Evolutionary conservation across 2,329 filamentous ascomycete species (phyloP), one percentile per base, ranked within the genome.

Genomic region (Bisporella sp.): DNA sequence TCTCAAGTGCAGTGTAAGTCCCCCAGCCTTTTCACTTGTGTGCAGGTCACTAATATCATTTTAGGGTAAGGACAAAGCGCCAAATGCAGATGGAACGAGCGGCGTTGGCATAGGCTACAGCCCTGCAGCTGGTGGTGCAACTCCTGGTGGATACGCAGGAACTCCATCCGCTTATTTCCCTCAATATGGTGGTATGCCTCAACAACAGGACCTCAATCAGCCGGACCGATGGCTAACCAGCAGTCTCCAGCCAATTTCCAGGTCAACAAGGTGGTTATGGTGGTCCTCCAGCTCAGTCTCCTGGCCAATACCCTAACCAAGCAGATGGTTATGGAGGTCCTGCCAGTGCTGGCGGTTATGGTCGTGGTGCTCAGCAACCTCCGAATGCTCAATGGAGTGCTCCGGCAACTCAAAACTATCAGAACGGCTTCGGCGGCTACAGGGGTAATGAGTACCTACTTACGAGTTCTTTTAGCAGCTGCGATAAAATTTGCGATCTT

Each of bases 51-150:
- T 21, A 21, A 21, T 21, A 21, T 21, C 21, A 21, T 21, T 21
- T 21, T 99, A 93, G 93, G 93, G 93, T 68, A 99, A 99, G 74
- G 93, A 99, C 72, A 95, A 96, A 73, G 90, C 91, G 48, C 89
- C 93, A 31, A 90, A 82, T 39, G 55, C 57, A 59, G 78, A 87
- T 64, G 87, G 85, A 60, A 95, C 96, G 62, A 88, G 89, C 61
- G 92, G 87, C 66, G 84, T 87, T 61, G 85, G 79, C 61, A 79
- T 80, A 66, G 71, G 74, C 29, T 85, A 82, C 64, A 84, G 80
- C 62, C 82, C 91, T 48, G 87, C 91, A 67, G 35, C 35, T n/a
- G 88, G 83, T 62, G 85, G 78, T 61, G 84, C 82, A 70, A 84
- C 78, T 59, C 81, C 79, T 48, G 74, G 73, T 48, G 84, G 77